Evolutionary conservation across 2,329 filamentous ascomycete species (phyloP), one percentile per base, ranked within the genome.

Genomic region (Septoria linicola): DNA sequence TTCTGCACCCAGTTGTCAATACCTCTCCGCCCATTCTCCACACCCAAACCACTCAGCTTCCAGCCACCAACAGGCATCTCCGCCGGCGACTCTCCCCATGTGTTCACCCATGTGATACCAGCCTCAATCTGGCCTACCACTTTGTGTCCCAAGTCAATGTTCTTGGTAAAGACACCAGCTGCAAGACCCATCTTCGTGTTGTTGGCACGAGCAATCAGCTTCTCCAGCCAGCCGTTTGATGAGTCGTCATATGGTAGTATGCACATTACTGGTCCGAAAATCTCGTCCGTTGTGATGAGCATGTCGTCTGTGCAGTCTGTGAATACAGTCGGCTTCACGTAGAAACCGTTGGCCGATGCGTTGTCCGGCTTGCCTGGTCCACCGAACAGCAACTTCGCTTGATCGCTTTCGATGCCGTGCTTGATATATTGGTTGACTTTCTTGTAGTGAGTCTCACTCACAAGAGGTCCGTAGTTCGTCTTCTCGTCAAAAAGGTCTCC

Each of bases 41-140:
- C 84, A 0, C 89, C 89, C 8, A 95, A 73, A 27, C 90, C 90
- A 66, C 89, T 95, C 78, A 87, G 80, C 76, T 95, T 95, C 90
- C 89, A 95, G 0, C 89, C 89, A 8, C 89, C 89, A 0, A 95
- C 89, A 2, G 87, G 86, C 90, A 95, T 95, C 75, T 95, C 89
- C 0, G 90, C 88, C 0, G 89, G 89, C 41, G 81, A 85, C 73
- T 95, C 89, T n/a, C 90, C 89, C 90, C 90, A 95, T 0, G 88
- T 90, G 69, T 95, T 95, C 45, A 95, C 79, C 89, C 89, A 95
- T 1, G 88, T 95, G 64, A 95, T 95, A 27, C 89, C 89, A 0
- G 89, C 89, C 66, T 95, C 80, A 4, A 95, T 73, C 63, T 81
- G 78, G 19, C 80, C 78, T 35, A 92, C 77, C 1, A 92, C 80